These are phyloP conservation scores for Phialophora chinensis DNA, from an alignment of 2,329 filamentous ascomycete genomes.

Conservation along the genomic window DNA sequence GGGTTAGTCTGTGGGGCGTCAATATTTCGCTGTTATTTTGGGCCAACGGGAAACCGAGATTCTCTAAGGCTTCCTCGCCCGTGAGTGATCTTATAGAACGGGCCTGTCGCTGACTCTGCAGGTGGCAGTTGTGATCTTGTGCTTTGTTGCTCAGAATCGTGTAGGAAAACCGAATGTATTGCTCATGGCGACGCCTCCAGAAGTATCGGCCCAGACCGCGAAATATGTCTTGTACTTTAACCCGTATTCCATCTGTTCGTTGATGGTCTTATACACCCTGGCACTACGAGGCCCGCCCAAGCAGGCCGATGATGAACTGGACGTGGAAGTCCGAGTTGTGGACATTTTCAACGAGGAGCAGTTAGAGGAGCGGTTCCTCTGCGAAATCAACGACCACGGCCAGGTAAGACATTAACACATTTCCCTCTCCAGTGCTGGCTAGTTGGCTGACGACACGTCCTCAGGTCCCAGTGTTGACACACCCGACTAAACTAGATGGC, in stretches of 20 bases:
- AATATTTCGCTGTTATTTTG: too few species aligned
- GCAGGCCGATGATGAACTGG: background rate
- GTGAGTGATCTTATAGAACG: too few species aligned
- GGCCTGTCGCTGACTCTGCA: too few species aligned
- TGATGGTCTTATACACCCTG: conserved; percentile 17
- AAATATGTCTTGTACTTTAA: conserved; percentile 21
- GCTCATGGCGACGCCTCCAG: too few species aligned
- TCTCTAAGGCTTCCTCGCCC: too few species aligned
- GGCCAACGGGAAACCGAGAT: too few species aligned
- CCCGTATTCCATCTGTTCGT: conserved; percentile 21
- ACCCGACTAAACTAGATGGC: background rate
- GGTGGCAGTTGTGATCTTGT: too few species aligned
- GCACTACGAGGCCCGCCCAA: background rate
- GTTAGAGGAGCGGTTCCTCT: conserved; percentile 15
- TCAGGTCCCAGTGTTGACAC: background rate
- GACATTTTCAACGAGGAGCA: conserved; percentile 24
- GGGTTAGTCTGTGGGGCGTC: too few species aligned
- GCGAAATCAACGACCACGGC: conserved; percentile 15
- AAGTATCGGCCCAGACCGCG: background rate
- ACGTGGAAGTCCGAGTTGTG: background rate
- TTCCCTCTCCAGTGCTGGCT: background rate
- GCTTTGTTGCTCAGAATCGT: too few species aligned
- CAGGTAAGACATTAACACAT: conserved; percentile 10
- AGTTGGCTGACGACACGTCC: background rate
- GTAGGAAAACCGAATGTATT: too few species aligned